Evolutionary conservation across 2,329 filamentous ascomycete species (phyloP).

Genomic region (Pseudocercospora macadamiae): DNA sequence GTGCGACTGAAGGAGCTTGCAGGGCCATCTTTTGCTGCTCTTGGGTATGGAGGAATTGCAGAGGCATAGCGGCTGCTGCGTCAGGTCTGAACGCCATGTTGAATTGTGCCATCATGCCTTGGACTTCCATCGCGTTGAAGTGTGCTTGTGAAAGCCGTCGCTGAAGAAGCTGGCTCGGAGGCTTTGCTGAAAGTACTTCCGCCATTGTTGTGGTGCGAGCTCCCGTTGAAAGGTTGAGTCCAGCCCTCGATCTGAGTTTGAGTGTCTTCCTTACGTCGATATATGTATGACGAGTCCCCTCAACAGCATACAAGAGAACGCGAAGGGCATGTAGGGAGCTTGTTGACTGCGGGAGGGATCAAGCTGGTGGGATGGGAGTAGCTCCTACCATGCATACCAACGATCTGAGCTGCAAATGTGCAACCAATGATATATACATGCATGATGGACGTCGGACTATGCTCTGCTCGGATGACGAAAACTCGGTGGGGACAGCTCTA

Average conservation of each 20-base stretch:
- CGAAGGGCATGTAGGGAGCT: not conserved
- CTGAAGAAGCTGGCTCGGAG: slow-evolving; percentile 31
- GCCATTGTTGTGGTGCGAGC: slow-evolving; percentile 30
- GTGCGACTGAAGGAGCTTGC: slow-evolving; percentile 26
- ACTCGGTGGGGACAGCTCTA: slow-evolving; percentile 23
- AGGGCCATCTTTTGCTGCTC: slow-evolving; percentile 25
- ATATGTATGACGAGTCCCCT: not conserved
- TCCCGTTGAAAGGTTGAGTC: too few relatives aligned
- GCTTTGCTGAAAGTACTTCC: slow-evolving; percentile 20
- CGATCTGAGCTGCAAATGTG: slow-evolving; percentile 16
- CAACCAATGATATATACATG: slow-evolving; percentile 23
- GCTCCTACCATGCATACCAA: slow-evolving; percentile 21
- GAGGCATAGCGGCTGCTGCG: slow-evolving; percentile 18
- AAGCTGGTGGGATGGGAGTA: slow-evolving; percentile 8
- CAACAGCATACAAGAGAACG: not conserved
- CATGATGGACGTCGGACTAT: slow-evolving; percentile 19
- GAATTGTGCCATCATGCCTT: slow-evolving; percentile 34
- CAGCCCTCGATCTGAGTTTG: too few relatives aligned
- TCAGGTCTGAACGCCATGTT: slow-evolving; percentile 35
- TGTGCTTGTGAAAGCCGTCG: slow-evolving; percentile 33
- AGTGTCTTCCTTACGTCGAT: too few relatives aligned
- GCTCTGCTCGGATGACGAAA: slow-evolving; percentile 30
- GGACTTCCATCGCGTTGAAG: slow-evolving; percentile 30
- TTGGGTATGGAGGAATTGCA: slow-evolving; percentile 22
- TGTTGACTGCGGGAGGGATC: not conserved